Percentiles rank a stretch among this genome's conserved stretches.
These are phyloP conservation scores for Gyromitra esculenta DNA, from an alignment of 2,329 filamentous ascomycete species.

Conservation along the genomic window DNA sequence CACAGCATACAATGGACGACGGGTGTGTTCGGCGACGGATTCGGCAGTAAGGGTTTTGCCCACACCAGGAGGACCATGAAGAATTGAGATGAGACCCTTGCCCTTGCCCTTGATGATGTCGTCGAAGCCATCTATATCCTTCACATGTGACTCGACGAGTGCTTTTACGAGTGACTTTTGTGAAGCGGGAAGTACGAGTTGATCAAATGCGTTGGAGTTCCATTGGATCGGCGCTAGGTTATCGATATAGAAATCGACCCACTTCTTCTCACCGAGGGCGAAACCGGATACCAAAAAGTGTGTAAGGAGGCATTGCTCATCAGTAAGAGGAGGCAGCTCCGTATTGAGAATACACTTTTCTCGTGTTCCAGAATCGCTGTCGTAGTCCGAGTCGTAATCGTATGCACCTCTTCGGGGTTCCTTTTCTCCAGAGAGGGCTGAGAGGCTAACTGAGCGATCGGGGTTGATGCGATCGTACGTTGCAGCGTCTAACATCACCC, in stretches of 20 bases:
- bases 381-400: conserved; percentile 9
- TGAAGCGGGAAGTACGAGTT: conserved; percentile 58
- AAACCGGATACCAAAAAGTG: conserved; percentile 82
- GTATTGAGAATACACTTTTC: conserved; percentile 4
- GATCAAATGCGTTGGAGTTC: conserved; percentile 59
- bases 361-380: neutral
- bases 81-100: conserved; percentile 60
- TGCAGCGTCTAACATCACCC: conserved; percentile 86
- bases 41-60: conserved; percentile 70
- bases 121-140: conserved; percentile 62
- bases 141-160: conserved; percentile 65
- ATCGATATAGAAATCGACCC: conserved; percentile 62
- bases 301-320: conserved; percentile 38
- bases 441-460: conserved; percentile 70
- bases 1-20: conserved; percentile 66
- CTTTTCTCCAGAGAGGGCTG: conserved; percentile 4
- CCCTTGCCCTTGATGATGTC: conserved; percentile 67
- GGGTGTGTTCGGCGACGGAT: conserved; percentile 66
- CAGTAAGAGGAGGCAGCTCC: conserved; percentile 10
- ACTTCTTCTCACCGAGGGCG: conserved; percentile 85
- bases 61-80: conserved; percentile 67
- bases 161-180: conserved; percentile 60
- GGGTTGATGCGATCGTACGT: conserved; percentile 85
- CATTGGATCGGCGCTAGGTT: conserved; percentile 60
- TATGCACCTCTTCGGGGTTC: neutral